Evolutionary conservation across 2,329 filamentous ascomycete species (phyloP), one percentile per base, ranked within the genome.

Genomic region (Pseudocercospora musae): DNA sequence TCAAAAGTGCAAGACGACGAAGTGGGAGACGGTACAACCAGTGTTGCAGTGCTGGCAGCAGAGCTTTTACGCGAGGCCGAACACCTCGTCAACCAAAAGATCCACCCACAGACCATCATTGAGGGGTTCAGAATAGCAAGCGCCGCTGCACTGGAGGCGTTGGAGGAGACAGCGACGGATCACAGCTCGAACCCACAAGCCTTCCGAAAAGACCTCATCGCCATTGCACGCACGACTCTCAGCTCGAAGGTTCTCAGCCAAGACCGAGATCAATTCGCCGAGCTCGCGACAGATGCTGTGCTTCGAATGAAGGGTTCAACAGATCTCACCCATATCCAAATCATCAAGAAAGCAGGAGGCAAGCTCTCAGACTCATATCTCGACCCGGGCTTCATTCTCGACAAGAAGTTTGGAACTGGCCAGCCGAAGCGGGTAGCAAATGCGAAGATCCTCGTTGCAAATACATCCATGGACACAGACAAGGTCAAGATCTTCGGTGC

Each of bases 401-500:
- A 99, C 82, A 99, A 99, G 86, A 96, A 94, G 82, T 96, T 99
- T 69, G 95, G 95, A 70, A 94, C 98, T 62, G 98, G 98, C 82
- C 95, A 99, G 79, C 95, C 95, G 59, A 98, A 98, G 84, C 85
- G 92, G 62, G 83, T 99, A 73, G 94, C 98, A 78, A 98, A 99
- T 77, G 95, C 94, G 69, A 99, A 98, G 83, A 99, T 99, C 69
- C 80, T 99, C 60, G 91, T 99, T 21, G 95, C 95, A 67, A 99
- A 99, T 81, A 99, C 95, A 54, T 90, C 93, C 11, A 99, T 99
- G 95, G 95, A 99, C 79, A 99, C 95, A 37, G 95, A 99, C 81
- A 99, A 99, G 84, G 91, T 99, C 82, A 99, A 99, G 85, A 98
- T 99, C 73, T 99, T 99, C 73, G 95, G 95, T 67, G 95, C 95